phyloP scores from a whole-genome alignment of 768 basidiomycete genomes.

The Suillus occidentalis region DNA sequence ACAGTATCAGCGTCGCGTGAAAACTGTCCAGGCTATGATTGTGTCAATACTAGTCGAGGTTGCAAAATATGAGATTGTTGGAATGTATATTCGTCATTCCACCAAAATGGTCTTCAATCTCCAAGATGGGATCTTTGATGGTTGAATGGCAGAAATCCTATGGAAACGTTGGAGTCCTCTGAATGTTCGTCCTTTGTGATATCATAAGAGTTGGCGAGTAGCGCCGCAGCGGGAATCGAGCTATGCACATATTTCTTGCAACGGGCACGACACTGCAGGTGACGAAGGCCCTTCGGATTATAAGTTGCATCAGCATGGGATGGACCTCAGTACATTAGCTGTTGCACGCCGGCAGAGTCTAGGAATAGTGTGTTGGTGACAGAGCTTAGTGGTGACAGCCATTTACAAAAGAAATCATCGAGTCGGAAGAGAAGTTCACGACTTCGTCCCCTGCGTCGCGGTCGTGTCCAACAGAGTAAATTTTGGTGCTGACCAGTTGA shows the following conservation, averaged over 20 bases:
- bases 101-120: too few species aligned
- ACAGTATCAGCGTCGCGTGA: neutral
- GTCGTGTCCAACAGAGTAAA: neutral
- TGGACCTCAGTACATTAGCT: neutral
- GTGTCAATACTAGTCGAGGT: too few species aligned
- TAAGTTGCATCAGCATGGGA: neutral
- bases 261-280: neutral
- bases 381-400: neutral
- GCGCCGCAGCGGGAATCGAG: slow-evolving; percentile 1
- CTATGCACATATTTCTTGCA: neutral
- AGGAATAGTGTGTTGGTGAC: neutral
- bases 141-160: neutral
- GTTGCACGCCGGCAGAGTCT: neutral
- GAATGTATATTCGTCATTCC: too few species aligned
- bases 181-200: neutral
- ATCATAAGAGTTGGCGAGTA: neutral
- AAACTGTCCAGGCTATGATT: too few species aligned
- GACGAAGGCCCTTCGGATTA: neutral
- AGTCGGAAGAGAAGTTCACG: neutral
- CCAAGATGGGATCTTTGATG: neutral
- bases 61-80: too few species aligned
- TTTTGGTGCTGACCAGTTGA: neutral
- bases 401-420: neutral
- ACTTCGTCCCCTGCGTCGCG: neutral
- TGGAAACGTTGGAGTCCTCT: slow-evolving; percentile 3